Evolutionary conservation across 2,329 filamentous ascomycete genomes (phyloP), one percentile per base, ranked within the genome.

Genomic region (Fusarium graminum): DNA sequence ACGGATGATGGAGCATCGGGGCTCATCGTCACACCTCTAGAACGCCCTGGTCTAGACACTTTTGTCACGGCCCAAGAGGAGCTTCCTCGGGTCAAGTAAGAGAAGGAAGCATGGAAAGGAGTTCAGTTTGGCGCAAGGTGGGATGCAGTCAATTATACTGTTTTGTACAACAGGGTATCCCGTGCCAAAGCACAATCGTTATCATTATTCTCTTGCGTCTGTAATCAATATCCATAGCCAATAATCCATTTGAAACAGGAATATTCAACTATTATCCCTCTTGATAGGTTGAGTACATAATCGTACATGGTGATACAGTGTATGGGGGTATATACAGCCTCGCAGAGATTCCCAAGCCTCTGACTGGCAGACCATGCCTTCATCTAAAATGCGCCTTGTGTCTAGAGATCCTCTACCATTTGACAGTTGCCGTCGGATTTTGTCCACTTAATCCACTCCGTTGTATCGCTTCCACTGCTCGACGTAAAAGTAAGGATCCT

Each of bases 401-500:
- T 49, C 26, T 40, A 41, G 29, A 46, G 32, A 32, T 43, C 34
- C 41, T 36, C 28, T 29, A 42, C 25, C 41, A 13, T 41, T 28
- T 19, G 38, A 51, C 22, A 8, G 39, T 32, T 40, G 19, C 42
- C 29, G n/a, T 11, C 59, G 16, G n/a, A 28, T 39, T 29, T 42
- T 28, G 34, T 7, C 16, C 44, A 8, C 59, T 81, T 77, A 88
- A 40, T 88, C 85, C 44, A 86, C 75, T 2, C 88, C 89, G 72
- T 91, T 91, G 78, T 88, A 86, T 11, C 78, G 74, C 82, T 91
- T 92, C 90, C 89, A 92, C 72, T 84, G 82, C 65, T 85, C 80
- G 44, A 92, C 79, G 74, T 90, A 92, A 40, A 84, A 76, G 68
- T 83, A 79, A n/a, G 89, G 86, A 72, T 86, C 86, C 67, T 86